A percentile compares a stretch with the other conserved stretches of the same genome.
These are phyloP conservation scores for Candida succiphila DNA, from an alignment of 805 yeast species.

Conservation along the genomic window DNA sequence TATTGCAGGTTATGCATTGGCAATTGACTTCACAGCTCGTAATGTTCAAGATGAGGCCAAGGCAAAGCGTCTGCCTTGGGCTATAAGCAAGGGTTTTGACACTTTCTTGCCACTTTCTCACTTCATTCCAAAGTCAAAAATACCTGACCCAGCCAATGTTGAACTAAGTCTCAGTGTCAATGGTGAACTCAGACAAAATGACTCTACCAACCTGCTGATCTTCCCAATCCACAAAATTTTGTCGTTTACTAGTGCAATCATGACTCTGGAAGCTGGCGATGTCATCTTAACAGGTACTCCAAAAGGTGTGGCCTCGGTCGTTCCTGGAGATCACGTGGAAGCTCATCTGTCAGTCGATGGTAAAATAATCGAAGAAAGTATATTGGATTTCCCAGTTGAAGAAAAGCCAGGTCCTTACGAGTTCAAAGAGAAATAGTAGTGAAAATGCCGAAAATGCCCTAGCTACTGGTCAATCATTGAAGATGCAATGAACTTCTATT, in stretches of 20 bases:
- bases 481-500: not conserved
- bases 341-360: slow-evolving; percentile 56
- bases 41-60: slow-evolving; percentile 94
- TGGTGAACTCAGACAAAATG: slow-evolving; percentile 62
- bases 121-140: slow-evolving; percentile 53
- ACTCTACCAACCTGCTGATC: slow-evolving; percentile 73
- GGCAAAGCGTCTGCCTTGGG: slow-evolving; percentile 92
- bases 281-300: slow-evolving; percentile 94
- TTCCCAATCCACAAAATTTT: slow-evolving; percentile 78
- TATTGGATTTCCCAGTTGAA: slow-evolving; percentile 40
- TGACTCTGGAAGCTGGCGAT: slow-evolving; percentile 89
- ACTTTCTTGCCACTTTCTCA: slow-evolving; percentile 85
- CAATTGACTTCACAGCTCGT: slow-evolving; percentile 92
- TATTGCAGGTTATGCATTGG: slow-evolving; percentile 80
- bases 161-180: slow-evolving; percentile 58
- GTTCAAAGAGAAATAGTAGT: slow-evolving; percentile 19
- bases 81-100: slow-evolving; percentile 93
- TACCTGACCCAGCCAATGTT: slow-evolving; percentile 69
- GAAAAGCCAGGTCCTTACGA: slow-evolving; percentile 51
- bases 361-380: slow-evolving; percentile 37
- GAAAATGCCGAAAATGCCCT: no score
- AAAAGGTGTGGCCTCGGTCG: slow-evolving; percentile 84
- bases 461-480: no score
- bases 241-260: slow-evolving; percentile 72
- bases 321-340: slow-evolving; percentile 67